Percentiles rank a stretch among this genome's conserved stretches.
These are phyloP conservation scores for Coemansia sp. DNA, from an alignment of 192 early-diverging fungal genomes.

Conservation along the genomic window DNA sequence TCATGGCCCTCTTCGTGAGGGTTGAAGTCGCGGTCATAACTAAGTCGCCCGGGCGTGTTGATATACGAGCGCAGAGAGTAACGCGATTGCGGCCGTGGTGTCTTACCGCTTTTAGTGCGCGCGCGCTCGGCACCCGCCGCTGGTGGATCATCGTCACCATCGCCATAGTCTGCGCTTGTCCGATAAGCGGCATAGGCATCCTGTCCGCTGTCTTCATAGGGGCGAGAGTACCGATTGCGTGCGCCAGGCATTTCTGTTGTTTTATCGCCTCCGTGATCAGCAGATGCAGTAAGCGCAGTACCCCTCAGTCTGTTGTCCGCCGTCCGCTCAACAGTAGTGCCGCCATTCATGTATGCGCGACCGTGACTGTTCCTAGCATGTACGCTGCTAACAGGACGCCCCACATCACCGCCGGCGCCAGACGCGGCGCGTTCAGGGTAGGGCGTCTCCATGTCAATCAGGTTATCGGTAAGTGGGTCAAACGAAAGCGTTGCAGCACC, in stretches of 20 bases:
- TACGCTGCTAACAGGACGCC: not conserved
- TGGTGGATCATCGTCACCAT: not conserved
- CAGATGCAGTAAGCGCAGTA: constrained; percentile 6
- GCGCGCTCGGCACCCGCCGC: not conserved
- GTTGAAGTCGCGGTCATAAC: constrained; percentile 35
- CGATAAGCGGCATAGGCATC: not conserved
- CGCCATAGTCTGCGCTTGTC: not conserved
- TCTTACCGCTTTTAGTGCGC: constrained; percentile 5
- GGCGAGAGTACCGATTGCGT: constrained; percentile 10
- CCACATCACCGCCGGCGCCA: constrained; percentile 5
- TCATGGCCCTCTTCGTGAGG: constrained; percentile 15
- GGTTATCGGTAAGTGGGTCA: constrained; percentile 19
- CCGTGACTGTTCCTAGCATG: constrained; percentile 10
- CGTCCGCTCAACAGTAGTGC: constrained; percentile 4
- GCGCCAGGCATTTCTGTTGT: not conserved
- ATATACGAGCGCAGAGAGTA: constrained; percentile 32
- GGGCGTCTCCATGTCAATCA: constrained; percentile 22
- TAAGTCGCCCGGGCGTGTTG: constrained; percentile 31
- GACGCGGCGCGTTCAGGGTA: constrained; percentile 8
- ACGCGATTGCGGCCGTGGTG: constrained; percentile 19
- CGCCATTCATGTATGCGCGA: constrained; percentile 13
- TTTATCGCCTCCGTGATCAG: not conserved
- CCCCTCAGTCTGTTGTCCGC: not conserved
- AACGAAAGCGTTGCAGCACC: constrained; percentile 9
- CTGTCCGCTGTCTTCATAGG: not conserved